phyloP scores from a whole-genome alignment of 129 eudicot genomes.

The Pulicaria dysenterica region DNA sequence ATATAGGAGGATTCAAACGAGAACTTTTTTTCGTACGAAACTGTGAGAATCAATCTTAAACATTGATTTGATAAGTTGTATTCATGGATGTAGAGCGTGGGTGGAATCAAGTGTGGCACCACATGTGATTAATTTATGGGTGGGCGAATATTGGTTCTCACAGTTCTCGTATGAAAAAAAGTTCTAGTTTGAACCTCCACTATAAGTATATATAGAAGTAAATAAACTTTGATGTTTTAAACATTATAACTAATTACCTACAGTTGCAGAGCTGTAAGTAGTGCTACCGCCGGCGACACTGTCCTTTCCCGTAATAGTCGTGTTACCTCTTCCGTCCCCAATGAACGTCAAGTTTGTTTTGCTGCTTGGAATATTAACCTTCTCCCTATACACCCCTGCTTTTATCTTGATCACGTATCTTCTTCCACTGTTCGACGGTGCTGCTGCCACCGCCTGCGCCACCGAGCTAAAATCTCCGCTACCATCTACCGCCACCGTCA shows the following conservation, averaged over 20 bases:
- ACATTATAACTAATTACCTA: slow-evolving; percentile 4
- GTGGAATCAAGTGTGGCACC: no score
- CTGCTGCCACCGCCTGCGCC: slow-evolving; percentile 9
- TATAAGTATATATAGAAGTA: background rate
- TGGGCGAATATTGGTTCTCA: no score
- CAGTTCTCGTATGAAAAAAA: no score
- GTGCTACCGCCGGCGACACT: slow-evolving; percentile 22
- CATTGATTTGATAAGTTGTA: no score
- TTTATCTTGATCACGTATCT: slow-evolving; percentile 15
- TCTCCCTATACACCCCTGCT: slow-evolving; percentile 14
- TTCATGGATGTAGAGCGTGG: no score
- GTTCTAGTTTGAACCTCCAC: background rate
- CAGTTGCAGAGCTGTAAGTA: slow-evolving; percentile 18
- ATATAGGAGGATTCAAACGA: no score
- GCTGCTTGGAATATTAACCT: slow-evolving; percentile 9
- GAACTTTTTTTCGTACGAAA: no score
- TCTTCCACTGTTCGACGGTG: background rate
- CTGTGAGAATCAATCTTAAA: no score
- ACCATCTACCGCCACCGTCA: slow-evolving; percentile 5
- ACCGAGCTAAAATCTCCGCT: slow-evolving; percentile 4
- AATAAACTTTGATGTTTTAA: background rate
- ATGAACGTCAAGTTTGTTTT: slow-evolving; percentile 8
- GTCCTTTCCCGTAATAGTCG: background rate
- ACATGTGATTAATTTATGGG: no score
- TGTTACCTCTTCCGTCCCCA: slow-evolving; percentile 10